Evolutionary conservation across 257 asterid species (phyloP).

Genomic region (Solanum ahanhuiri): DNA sequence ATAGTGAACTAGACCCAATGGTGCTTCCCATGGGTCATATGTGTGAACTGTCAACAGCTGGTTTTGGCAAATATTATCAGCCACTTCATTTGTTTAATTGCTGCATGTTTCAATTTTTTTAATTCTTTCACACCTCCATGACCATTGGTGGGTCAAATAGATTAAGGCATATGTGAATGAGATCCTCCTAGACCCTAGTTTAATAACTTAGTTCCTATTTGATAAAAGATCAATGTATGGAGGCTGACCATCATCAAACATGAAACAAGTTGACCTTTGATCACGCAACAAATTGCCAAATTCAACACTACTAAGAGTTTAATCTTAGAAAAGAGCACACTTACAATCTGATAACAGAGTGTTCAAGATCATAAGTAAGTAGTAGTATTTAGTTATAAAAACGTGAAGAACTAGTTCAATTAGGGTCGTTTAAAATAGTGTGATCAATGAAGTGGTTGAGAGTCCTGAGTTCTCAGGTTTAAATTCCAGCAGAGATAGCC

Average conservation of each 20-base stretch:
- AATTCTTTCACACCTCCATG: background rate
- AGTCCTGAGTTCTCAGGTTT: no score
- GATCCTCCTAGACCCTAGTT: background rate
- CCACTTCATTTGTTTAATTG: background rate
- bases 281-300: background rate
- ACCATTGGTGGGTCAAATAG: background rate
- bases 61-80: background rate
- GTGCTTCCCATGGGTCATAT: background rate
- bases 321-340: background rate
- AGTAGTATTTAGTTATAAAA: background rate
- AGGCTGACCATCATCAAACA: no score
- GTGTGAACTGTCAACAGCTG: slow-evolving; percentile 1
- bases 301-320: background rate
- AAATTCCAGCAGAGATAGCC: background rate
- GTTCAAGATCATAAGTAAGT: background rate
- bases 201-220: background rate
- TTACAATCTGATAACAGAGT: background rate
- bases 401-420: background rate
- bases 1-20: background rate
- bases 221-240: background rate
- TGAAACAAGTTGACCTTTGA: background rate
- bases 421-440: background rate
- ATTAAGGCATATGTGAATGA: background rate
- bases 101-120: background rate
- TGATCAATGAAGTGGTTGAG: no score